Evolutionary conservation across 176 grass and related monocot species (phyloP).

Genomic region (Triticum dicoccoides): DNA sequence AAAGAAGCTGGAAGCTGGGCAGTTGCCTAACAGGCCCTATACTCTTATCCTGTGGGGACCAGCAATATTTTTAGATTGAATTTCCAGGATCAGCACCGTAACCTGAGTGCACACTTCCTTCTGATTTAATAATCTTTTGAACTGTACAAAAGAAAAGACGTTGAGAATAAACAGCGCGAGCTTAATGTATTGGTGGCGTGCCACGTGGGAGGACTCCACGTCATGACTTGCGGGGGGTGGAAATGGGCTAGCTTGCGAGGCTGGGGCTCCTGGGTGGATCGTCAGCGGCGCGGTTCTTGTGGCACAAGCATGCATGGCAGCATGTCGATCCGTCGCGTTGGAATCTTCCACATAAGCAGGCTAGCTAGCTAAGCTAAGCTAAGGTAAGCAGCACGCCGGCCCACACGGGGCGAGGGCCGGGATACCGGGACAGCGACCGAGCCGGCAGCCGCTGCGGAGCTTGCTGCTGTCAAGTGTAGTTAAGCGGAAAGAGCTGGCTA

Average conservation of each 20-base stretch:
- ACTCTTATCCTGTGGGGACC: too few relatives aligned
- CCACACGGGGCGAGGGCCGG: neutral
- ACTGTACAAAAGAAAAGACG: too few relatives aligned
- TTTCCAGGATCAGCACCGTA: too few relatives aligned
- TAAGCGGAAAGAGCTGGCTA: conserved; percentile 3
- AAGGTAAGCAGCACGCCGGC: too few relatives aligned
- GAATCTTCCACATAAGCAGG: conserved; percentile 39
- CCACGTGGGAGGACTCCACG: neutral
- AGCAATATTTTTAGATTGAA: too few relatives aligned
- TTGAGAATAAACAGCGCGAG: too few relatives aligned
- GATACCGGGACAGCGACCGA: conserved; percentile 25
- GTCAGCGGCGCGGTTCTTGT: neutral
- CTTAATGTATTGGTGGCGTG: neutral
- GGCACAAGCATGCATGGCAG: conserved; percentile 39
- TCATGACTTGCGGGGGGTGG: conserved; percentile 14
- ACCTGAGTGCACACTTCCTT: too few relatives aligned
- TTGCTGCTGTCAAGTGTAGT: neutral
- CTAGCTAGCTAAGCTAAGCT: neutral
- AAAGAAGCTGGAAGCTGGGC: too few relatives aligned
- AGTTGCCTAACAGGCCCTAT: too few relatives aligned
- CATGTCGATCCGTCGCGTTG: neutral
- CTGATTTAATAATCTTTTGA: too few relatives aligned
- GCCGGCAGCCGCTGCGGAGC: neutral
- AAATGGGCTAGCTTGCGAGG: conserved; percentile 19
- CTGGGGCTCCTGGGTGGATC: conserved; percentile 13